Evolutionary conservation across 257 asterid genomes (phyloP).

Genomic region (Dorcoceras hygrometricum): DNA sequence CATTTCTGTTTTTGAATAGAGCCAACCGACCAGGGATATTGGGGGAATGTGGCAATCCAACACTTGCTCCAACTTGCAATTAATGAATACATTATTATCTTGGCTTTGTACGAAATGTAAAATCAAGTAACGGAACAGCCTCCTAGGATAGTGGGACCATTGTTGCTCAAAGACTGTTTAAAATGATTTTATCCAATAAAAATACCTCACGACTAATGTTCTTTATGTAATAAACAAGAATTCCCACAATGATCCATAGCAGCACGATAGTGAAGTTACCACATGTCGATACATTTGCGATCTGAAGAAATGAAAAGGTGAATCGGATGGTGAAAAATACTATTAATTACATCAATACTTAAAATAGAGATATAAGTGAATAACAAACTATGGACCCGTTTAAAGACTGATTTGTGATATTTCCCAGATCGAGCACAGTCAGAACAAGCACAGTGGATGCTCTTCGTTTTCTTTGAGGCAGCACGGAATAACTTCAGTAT

Average conservation of each 20-base stretch:
- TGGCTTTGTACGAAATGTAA: constrained; percentile 6
- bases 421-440: constrained; percentile 74
- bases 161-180: not conserved
- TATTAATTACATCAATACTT: constrained; percentile 11
- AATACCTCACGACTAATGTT: constrained; percentile 75
- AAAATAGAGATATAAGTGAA: constrained; percentile 7
- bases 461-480: constrained; percentile 56
- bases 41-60: not conserved
- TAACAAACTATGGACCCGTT: constrained; percentile 42
- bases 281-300: constrained; percentile 56
- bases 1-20: too few species aligned
- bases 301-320: constrained; percentile 34
- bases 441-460: constrained; percentile 78
- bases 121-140: not conserved
- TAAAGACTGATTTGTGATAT: constrained; percentile 53
- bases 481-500: constrained; percentile 66
- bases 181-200: constrained; percentile 1
- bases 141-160: not conserved
- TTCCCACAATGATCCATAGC: constrained; percentile 71
- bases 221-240: constrained; percentile 68
- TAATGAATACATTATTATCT: not conserved
- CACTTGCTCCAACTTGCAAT: constrained; percentile 5
- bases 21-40: not conserved
- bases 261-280: constrained; percentile 70
- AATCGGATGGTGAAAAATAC: constrained; percentile 17